phyloP scores from a whole-genome alignment of 2,329 filamentous ascomycete genomes.

The Sporothrix protearum region DNA sequence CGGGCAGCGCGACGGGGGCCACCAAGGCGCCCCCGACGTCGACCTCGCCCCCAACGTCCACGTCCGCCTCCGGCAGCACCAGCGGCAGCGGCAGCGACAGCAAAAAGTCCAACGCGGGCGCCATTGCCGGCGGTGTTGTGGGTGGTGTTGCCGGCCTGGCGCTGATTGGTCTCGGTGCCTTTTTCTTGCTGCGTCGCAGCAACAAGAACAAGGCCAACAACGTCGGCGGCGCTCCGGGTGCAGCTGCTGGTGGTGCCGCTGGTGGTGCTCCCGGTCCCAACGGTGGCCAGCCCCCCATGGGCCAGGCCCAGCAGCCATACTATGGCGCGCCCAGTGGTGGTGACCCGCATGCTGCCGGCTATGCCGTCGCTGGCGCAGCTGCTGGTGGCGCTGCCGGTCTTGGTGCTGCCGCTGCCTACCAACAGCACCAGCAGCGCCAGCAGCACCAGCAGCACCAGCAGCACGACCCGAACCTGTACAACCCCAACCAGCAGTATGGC shows the following conservation, averaged over 20 bases:
- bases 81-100: background rate
- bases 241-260: background rate
- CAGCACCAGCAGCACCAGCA: constrained; percentile 14
- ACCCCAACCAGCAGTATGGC: constrained; percentile 10
- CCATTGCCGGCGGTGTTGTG: constrained; percentile 34
- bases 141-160: constrained; percentile 36
- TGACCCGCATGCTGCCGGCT: background rate
- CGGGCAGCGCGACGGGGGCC: background rate
- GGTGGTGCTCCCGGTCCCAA: constrained; percentile 11
- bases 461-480: constrained; percentile 10
- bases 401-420: constrained; percentile 12
- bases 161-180: constrained; percentile 33
- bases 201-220: constrained; percentile 28
- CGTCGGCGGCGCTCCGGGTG: background rate
- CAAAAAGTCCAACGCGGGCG: constrained; percentile 28
- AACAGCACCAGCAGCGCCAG: constrained; percentile 14
- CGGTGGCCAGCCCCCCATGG: constrained; percentile 18
- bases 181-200: constrained; percentile 33
- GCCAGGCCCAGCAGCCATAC: constrained; percentile 23
- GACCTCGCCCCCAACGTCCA: background rate
- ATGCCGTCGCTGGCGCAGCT: background rate
- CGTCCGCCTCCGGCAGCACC: background rate
- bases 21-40: background rate
- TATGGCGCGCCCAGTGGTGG: constrained; percentile 20
- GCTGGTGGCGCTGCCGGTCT: background rate